Conservation (phyloP, 2,329 filamentous ascomycete species). For the Hypoxylon sp. region DNA sequence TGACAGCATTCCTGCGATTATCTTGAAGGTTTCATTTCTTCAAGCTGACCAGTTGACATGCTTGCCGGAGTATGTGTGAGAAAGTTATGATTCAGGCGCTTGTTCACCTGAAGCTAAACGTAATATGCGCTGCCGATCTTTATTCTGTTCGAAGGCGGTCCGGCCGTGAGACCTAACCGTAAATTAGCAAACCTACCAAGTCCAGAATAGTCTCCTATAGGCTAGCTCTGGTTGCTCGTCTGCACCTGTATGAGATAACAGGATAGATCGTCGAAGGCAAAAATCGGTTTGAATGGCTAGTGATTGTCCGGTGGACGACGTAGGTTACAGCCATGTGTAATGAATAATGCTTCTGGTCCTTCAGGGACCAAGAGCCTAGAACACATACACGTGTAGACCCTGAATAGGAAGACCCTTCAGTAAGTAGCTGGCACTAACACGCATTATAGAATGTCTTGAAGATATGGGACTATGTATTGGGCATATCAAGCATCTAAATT, state of each 20-base stretch:
- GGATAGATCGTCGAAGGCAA: constrained; percentile 41
- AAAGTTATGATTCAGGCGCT: constrained; percentile 41
- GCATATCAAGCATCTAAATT: constrained; percentile 21
- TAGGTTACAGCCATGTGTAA: constrained; percentile 45
- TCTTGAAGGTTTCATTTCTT: constrained; percentile 43
- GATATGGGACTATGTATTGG: constrained; percentile 10
- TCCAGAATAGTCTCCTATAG: constrained; percentile 17
- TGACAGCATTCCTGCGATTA: constrained; percentile 36
- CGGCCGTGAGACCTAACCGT: constrained; percentile 33
- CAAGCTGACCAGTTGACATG: constrained; percentile 35
- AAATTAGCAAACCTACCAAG: constrained; percentile 29
- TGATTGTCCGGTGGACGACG: constrained; percentile 35
- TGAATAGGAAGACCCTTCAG: constrained; percentile 21
- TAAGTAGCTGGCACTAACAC: constrained; percentile 7
- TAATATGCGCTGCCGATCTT: constrained; percentile 38
- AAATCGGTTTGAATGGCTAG: constrained; percentile 35
- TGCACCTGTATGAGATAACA: constrained; percentile 31
- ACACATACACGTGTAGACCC: constrained; percentile 30
- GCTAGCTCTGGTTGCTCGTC: constrained; percentile 21
- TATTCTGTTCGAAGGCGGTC: constrained; percentile 26
- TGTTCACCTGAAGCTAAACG: constrained; percentile 41
- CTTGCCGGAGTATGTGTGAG: constrained; percentile 31
- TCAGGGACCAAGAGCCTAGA: constrained; percentile 31
- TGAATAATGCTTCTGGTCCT: constrained; percentile 35
- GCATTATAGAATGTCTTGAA: not conserved